These are phyloP conservation scores for Umbilicus rupestris DNA, from an alignment of 164 flowering plant genomes.

Conservation along the genomic window DNA sequence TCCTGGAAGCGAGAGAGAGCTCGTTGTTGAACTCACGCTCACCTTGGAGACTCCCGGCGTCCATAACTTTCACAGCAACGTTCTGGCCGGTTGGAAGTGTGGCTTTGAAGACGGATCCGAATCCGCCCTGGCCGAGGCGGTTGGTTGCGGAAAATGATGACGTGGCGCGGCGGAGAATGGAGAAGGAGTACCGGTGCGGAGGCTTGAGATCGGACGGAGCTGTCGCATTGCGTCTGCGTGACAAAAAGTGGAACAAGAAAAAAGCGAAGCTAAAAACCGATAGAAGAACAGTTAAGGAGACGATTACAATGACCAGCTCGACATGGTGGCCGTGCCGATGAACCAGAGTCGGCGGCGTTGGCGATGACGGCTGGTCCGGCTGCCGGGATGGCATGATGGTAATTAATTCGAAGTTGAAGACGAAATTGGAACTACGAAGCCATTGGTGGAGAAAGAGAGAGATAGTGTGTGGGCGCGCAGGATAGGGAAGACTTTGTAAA, in stretches of 20 bases:
- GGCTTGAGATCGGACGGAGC: constrained; percentile 50
- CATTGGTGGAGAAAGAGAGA: too few species aligned
- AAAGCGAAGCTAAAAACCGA: constrained; percentile 14
- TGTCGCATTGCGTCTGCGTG: constrained; percentile 52
- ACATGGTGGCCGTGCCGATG: constrained; percentile 10
- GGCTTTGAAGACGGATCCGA: constrained; percentile 70
- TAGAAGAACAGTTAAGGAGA: constrained; percentile 11
- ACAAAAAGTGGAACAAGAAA: constrained; percentile 22
- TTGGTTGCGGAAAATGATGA: constrained; percentile 42
- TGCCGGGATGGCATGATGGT: constrained; percentile 47
- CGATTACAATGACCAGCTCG: constrained; percentile 5
- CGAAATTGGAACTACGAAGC: too few species aligned
- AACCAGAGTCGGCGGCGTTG: constrained; percentile 8
- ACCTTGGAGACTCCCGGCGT: constrained; percentile 64
- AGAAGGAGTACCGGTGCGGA: constrained; percentile 48
- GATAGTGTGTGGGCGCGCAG: too few species aligned
- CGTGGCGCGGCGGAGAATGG: constrained; percentile 66
- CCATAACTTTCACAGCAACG: constrained; percentile 72
- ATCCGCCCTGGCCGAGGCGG: constrained; percentile 84
- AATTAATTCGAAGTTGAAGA: too few species aligned
- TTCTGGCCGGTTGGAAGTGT: constrained; percentile 32
- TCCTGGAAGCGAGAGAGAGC: constrained; percentile 37
- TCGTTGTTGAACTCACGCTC: constrained; percentile 89
- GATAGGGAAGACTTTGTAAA: too few species aligned
- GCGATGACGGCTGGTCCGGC: constrained; percentile 7